A percentile compares a stretch with the other conserved stretches of the same genome.
phyloP scores from a whole-genome alignment of 257 asterid species.

The Scutellaria barbata region DNA sequence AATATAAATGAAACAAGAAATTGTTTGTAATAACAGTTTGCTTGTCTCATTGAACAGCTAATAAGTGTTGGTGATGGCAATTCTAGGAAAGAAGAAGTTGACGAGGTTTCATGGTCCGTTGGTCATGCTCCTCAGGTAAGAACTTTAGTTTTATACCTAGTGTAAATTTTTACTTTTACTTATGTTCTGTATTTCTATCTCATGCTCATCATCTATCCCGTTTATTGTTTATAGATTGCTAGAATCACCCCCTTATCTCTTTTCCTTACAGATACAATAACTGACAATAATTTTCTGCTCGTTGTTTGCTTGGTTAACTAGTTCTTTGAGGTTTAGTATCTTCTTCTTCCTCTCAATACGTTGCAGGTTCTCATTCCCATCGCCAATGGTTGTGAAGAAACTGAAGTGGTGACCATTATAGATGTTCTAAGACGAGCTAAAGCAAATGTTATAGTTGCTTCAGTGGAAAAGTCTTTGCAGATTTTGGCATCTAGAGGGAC shows the following conservation, averaged over 20 bases:
- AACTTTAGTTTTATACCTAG: not conserved
- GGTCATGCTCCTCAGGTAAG: conserved; percentile 72
- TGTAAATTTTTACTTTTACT: not conserved
- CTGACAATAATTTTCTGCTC: not conserved
- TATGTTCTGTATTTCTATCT: not conserved
- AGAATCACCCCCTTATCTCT: not conserved
- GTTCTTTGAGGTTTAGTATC: too few relatives aligned
- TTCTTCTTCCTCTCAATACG: conserved; percentile 1
- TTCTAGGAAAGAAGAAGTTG: conserved; percentile 71
- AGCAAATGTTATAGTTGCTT: conserved; percentile 72
- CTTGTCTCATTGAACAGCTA: conserved; percentile 47
- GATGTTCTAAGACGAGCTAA: conserved; percentile 89
- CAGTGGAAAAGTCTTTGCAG: conserved; percentile 65
- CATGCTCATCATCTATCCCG: not conserved
- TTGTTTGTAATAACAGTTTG: conserved; percentile 26
- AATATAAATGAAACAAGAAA: not conserved
- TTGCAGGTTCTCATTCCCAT: conserved; percentile 82
- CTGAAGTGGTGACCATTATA: conserved; percentile 72
- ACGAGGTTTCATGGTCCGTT: conserved; percentile 79
- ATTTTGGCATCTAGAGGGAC: conserved; percentile 65
- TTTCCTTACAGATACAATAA: not conserved
- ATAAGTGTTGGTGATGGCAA: conserved; percentile 47
- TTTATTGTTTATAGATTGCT: not conserved
- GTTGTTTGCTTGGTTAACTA: not conserved
- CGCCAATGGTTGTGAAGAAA: conserved; percentile 90